A percentile compares a stretch with the other conserved stretches of the same genome.
Conservation (phyloP, 208 protist genomes). For the Phytomonas francai region DNA sequence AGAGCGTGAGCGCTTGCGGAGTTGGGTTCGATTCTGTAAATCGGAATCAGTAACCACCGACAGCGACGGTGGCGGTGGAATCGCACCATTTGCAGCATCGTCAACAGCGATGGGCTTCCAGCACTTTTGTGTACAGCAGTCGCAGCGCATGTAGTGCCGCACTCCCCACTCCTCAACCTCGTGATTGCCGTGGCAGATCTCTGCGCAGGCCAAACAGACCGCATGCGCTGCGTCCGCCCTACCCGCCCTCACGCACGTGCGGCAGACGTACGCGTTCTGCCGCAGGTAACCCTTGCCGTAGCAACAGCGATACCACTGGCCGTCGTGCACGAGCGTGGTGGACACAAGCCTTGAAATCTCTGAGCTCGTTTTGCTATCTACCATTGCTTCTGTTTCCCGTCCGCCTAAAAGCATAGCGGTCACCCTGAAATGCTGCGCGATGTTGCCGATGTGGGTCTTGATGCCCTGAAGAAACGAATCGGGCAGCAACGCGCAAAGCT, state of each 20-base stretch:
- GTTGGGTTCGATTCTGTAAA: constrained; percentile 7
- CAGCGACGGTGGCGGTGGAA: neutral
- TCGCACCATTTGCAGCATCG: neutral
- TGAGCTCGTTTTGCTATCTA: constrained; percentile 46
- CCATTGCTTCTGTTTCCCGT: constrained; percentile 19
- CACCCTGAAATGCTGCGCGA: constrained; percentile 35
- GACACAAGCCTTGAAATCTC: constrained; percentile 61
- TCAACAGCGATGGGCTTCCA: constrained; percentile 24
- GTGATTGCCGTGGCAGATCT: constrained; percentile 73
- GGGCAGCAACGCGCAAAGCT: constrained; percentile 35
- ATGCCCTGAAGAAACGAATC: constrained; percentile 13
- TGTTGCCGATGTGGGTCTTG: constrained; percentile 13
- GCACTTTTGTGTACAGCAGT: constrained; percentile 78
- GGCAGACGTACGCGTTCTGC: constrained; percentile 75
- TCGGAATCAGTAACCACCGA: neutral
- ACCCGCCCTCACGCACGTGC: constrained; percentile 59
- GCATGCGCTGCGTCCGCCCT: constrained; percentile 50
- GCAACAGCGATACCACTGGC: constrained; percentile 66
- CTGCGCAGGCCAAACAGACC: constrained; percentile 71
- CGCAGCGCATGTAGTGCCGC: constrained; percentile 79
- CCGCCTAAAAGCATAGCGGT: constrained; percentile 61
- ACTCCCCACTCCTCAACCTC: constrained; percentile 82
- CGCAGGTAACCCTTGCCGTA: constrained; percentile 66
- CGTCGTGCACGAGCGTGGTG: constrained; percentile 57
- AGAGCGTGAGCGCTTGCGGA: constrained; percentile 41